Base-by-base conservation (phyloP, 75 land plant species). In the Sequoia sempervirens region DNA sequence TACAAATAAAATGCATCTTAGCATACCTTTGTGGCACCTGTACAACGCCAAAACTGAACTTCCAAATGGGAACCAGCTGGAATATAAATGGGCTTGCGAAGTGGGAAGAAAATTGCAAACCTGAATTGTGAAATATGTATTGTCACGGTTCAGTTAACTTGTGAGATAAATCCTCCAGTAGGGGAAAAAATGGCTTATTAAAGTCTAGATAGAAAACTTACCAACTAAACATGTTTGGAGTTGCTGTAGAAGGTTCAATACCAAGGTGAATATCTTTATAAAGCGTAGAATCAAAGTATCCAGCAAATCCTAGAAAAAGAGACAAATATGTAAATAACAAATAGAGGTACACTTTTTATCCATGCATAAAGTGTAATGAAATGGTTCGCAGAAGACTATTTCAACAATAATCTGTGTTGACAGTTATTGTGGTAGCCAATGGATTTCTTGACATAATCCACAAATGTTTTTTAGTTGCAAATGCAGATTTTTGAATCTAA, bases 161-260 rank as follows among this genome's bases (percentile, higher is more conserved):
- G 82, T 66, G 52, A 78, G 46, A 43, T 78, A 78, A 43, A 78
- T 45, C 13, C 52, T 45, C 13, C 12, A 20, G 30, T 64, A 20
- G 3, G 30, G 30, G 20, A n/a, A 38, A 20, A 78, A 8, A 5
- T 46, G 50, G 11, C 11, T 50, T 50, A 13, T 13, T 12, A 45
- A 78, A 78, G 36, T 41, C 47, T 78, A 11, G 47, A 43, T 7
- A 4, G 23, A 75, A 38, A 38, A 45, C 81, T 20, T 91, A 96
- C 98, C 99, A 98, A 83, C 99, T 98, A 88, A 98, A 98, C 99
- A 98, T 98, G 87, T 94, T 92, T 54, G 99, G 99, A 82, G 99
- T 98, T 30, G 99, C 94, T 5, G 88, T 96, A 15, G 95, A 90
- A 75, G 99, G 99, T 88, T 98, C 99, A 86, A 98, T 98, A 76